Conservation (phyloP, 441 rosid species). For the Pelargonium myrrhifolium region DNA sequence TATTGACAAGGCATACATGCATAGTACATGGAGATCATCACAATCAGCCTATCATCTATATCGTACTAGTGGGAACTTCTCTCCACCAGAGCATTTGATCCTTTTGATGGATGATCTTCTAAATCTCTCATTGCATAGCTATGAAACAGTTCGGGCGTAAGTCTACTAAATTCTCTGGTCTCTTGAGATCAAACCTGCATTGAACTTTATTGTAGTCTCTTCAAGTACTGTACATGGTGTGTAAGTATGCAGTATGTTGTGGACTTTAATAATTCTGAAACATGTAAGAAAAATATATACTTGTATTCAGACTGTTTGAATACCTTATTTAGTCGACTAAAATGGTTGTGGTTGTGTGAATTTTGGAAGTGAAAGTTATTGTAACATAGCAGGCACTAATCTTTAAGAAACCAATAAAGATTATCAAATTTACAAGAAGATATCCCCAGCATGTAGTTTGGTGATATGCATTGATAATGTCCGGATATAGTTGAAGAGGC, state of each 20-base stretch:
- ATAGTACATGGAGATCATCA: slow-evolving; percentile 96
- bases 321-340: neutral
- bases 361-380: slow-evolving; percentile 3
- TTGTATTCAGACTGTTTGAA: neutral
- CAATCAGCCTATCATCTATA: slow-evolving; percentile 88
- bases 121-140: slow-evolving; percentile 80
- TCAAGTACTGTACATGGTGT: neutral
- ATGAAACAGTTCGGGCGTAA: slow-evolving; percentile 95
- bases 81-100: slow-evolving; percentile 62
- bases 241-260: neutral
- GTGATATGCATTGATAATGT: neutral
- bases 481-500: slow-evolving; percentile 3
- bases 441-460: neutral
- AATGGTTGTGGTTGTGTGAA: slow-evolving; percentile 2
- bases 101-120: slow-evolving; percentile 85
- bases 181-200: slow-evolving; percentile 16
- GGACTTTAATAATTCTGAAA: neutral
- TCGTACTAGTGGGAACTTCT: slow-evolving; percentile 67
- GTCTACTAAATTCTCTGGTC: slow-evolving; percentile 27
- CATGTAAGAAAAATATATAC: neutral
- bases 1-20: slow-evolving; percentile 95
- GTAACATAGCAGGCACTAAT: neutral
- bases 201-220: slow-evolving; percentile 4
- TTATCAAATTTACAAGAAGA: neutral
- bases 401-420: neutral